These are phyloP conservation scores for Azolla pinnata DNA, from an alignment of 75 land plant genomes.

Conservation along the genomic window DNA sequence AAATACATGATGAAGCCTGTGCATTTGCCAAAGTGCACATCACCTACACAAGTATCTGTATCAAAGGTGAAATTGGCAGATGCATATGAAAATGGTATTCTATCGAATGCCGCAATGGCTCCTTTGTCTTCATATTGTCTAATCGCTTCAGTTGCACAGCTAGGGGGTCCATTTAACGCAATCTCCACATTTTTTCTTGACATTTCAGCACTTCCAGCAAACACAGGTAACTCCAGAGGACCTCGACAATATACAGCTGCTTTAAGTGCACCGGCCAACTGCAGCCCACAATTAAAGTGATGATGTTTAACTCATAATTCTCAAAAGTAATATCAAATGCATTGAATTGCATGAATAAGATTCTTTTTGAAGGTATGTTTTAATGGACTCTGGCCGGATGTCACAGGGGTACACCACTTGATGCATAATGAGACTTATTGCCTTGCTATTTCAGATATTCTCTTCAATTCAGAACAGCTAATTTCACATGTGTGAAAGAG, in stretches of 20 bases:
- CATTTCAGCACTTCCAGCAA: slow-evolving; percentile 85
- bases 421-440: too few relatives aligned
- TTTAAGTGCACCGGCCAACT: slow-evolving; percentile 91
- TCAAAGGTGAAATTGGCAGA: slow-evolving; percentile 91
- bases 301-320: too few relatives aligned
- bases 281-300: slow-evolving; percentile 5
- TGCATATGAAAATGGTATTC: slow-evolving; percentile 68
- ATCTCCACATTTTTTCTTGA: slow-evolving; percentile 38
- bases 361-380: too few relatives aligned
- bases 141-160: slow-evolving; percentile 61
- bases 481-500: too few relatives aligned
- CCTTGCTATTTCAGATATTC: too few relatives aligned
- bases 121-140: slow-evolving; percentile 49
- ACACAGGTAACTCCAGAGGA: slow-evolving; percentile 81
- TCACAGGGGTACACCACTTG: too few relatives aligned
- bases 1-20: too few relatives aligned
- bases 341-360: too few relatives aligned
- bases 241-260: slow-evolving; percentile 97
- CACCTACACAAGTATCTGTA: slow-evolving; percentile 87
- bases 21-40: too few relatives aligned
- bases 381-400: too few relatives aligned
- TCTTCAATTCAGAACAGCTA: too few relatives aligned
- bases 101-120: slow-evolving; percentile 93
- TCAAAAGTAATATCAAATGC: too few relatives aligned
- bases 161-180: slow-evolving; percentile 28